Evolutionary conservation across 2,329 filamentous ascomycete genomes (phyloP), one percentile per base, ranked within the genome.

Genomic region (Penicillium sp.): DNA sequence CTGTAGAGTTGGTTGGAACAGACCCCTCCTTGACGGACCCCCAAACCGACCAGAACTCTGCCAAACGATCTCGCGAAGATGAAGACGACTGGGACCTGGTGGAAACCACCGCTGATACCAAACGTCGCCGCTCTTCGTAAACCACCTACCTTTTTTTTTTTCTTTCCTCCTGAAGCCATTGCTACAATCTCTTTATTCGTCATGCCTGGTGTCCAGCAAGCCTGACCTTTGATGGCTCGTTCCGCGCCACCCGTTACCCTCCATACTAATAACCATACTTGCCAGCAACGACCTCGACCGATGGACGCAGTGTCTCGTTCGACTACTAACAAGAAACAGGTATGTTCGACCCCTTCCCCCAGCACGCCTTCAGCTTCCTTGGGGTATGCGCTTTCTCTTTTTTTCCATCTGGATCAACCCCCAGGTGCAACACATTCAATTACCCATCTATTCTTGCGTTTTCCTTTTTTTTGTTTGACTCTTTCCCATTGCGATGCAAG

Each of bases 51-150:
- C 66, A 62, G 25, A 67, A 58, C 26, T 63, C 68, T 48, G 58
- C 62, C 50, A 75, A 75, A 59, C 70, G 72, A 25, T 59, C 67
- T n/a, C 72, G 72, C 43, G 70, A 70, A 30, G 61, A 63, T 22
- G 72, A 74, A 50, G 72, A 74, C 37, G 72, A 73, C 41, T 61
- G 67, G 56, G 70, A 62, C 26, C 35, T 55, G 63, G 51, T 50
- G 65, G 54, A 63, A 54, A 35, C 64, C 63, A 61, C 59, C 37
- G 55, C 63, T 74, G 81, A 81, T 67, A 67, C 74, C 70, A 84
- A 84, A 73, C 82, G 82, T 64, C 78, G 76, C 67, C 80, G 81
- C 55, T 76, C 77, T 63, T 76, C 73, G 70, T 70, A 58, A 68
- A 58, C 37, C 42, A 48, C 25, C 5, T n/a, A n/a, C n/a, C n/a